phyloP scores from a whole-genome alignment of 257 asterid species.

The Fraxinus cuspidata region DNA sequence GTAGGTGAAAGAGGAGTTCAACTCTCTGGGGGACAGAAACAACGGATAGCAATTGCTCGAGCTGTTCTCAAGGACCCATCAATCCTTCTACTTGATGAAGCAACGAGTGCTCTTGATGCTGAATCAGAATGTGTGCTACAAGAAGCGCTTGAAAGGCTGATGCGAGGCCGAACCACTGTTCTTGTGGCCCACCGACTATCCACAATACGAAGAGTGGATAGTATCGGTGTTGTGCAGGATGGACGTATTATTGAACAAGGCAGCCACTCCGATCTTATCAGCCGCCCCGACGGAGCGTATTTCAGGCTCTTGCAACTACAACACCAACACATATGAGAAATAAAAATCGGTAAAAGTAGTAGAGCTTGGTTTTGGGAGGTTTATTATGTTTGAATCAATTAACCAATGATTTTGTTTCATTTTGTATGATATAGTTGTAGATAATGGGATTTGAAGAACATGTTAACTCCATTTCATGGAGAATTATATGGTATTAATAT shows the following conservation, averaged over 20 bases:
- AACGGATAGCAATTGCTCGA: slow-evolving; percentile 89
- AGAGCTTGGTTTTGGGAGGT: slow-evolving; percentile 15
- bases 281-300: slow-evolving; percentile 85
- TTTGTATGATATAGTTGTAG: slow-evolving; percentile 51
- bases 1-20: slow-evolving; percentile 95
- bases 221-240: slow-evolving; percentile 87
- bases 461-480: not conserved
- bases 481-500: not conserved
- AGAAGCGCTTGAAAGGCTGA: slow-evolving; percentile 87
- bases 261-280: slow-evolving; percentile 76
- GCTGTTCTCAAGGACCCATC: slow-evolving; percentile 92
- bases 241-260: slow-evolving; percentile 93
- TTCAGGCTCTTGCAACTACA: slow-evolving; percentile 87
- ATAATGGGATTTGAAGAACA: slow-evolving; percentile 35
- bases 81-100: slow-evolving; percentile 91
- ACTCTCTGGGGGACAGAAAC: slow-evolving; percentile 95
- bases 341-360: not conserved
- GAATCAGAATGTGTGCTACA: slow-evolving; percentile 89
- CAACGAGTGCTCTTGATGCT: slow-evolving; percentile 94
- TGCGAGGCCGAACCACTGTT: slow-evolving; percentile 93
- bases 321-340: slow-evolving; percentile 64
- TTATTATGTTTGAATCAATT: slow-evolving; percentile 24
- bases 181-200: slow-evolving; percentile 91
- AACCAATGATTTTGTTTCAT: slow-evolving; percentile 41
- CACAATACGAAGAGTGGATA: slow-evolving; percentile 83